Evolutionary conservation across 192 early-diverging fungal genomes (phyloP).

Genomic region (Dimargaris verticillata): DNA sequence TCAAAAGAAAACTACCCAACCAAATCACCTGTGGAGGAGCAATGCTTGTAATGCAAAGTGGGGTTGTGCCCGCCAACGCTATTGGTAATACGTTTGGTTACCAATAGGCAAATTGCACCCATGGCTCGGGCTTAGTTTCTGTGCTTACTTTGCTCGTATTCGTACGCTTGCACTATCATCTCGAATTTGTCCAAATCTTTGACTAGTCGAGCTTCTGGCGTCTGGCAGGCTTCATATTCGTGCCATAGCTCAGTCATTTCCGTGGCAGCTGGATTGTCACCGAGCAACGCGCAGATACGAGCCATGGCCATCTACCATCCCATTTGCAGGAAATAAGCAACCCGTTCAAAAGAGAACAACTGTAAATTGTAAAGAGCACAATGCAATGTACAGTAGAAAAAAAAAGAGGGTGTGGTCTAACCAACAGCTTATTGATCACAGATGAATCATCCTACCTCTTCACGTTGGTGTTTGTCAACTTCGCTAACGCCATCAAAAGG

Average conservation of each 20-base stretch:
- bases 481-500: constrained; percentile 62
- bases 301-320: constrained; percentile 38
- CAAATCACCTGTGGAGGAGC: too few species aligned
- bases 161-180: constrained; percentile 81
- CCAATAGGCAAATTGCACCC: background rate
- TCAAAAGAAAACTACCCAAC: too few species aligned
- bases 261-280: constrained; percentile 29
- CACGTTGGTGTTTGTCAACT: constrained; percentile 55
- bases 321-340: background rate
- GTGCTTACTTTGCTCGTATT: constrained; percentile 66
- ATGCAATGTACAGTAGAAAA: background rate
- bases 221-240: constrained; percentile 66
- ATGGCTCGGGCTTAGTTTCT: background rate
- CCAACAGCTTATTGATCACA: background rate
- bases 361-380: background rate
- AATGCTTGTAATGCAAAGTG: background rate
- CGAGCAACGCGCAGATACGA: constrained; percentile 38
- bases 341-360: background rate
- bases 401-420: background rate
- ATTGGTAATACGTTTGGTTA: background rate
- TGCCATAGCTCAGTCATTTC: constrained; percentile 69
- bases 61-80: background rate
- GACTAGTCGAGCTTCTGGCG: constrained; percentile 61
- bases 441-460: constrained; percentile 28
- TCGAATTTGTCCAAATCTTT: constrained; percentile 96